Conservation (phyloP, 2,329 filamentous ascomycete species). For the Hortaea werneckii region DNA sequence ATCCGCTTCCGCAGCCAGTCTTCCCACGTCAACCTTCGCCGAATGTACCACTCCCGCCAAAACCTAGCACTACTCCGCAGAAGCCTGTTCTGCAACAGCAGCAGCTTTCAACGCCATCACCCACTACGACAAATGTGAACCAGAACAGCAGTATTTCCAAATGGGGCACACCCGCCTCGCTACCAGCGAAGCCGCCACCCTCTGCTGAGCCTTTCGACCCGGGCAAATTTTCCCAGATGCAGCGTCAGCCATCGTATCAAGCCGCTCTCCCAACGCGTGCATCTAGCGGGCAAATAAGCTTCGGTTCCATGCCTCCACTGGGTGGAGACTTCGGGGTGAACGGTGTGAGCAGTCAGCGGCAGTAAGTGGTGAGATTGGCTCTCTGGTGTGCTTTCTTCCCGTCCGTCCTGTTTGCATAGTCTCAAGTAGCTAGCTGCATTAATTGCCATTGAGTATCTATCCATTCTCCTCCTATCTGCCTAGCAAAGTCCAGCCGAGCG, state of each 20-base stretch:
- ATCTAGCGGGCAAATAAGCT: constrained; percentile 6
- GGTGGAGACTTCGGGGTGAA: background rate
- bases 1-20: constrained; percentile 29
- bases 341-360: background rate
- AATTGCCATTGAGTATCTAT: no score
- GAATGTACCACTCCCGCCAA: constrained; percentile 23
- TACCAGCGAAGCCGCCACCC: constrained; percentile 47
- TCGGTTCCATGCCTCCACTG: constrained; percentile 9
- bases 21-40: constrained; percentile 26
- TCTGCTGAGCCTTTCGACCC: constrained; percentile 24
- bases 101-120: background rate
- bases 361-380: background rate
- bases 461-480: no score
- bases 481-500: no score
- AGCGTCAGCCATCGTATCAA: constrained; percentile 8
- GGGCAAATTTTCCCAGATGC: constrained; percentile 4
- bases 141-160: constrained; percentile 41
- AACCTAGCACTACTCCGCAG: constrained; percentile 12
- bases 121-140: background rate
- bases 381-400: background rate
- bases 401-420: background rate
- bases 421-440: no score
- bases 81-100: constrained; percentile 8
- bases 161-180: constrained; percentile 44
- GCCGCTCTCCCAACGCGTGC: constrained; percentile 5